A percentile compares a stretch with the other conserved stretches of the same genome.
These are phyloP conservation scores for Hypomyces rosellus DNA, from an alignment of 2,329 filamentous ascomycete genomes.

Conservation along the genomic window DNA sequence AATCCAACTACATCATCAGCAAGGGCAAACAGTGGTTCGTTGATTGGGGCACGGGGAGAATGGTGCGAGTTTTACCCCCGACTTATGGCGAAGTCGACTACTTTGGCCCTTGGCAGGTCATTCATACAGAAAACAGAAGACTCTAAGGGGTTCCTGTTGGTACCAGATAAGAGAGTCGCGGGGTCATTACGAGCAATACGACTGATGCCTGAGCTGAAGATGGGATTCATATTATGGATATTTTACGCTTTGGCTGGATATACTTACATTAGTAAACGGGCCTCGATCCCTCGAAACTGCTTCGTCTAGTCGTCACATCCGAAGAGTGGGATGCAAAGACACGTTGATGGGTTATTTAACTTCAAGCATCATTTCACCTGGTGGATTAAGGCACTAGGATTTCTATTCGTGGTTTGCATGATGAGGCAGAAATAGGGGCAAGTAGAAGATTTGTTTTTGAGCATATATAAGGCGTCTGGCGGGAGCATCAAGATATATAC, in stretches of 20 bases:
- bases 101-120: conserved; percentile 44
- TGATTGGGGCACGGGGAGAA: conserved; percentile 52
- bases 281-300: no score
- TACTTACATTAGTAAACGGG: neutral
- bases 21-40: conserved; percentile 54
- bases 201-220: neutral
- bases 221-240: neutral
- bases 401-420: neutral
- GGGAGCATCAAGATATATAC: conserved; percentile 2
- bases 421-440: neutral
- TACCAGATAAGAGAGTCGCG: neutral
- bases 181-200: neutral
- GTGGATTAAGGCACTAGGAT: neutral
- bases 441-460: neutral
- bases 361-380: neutral
- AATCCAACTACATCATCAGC: conserved; percentile 51
- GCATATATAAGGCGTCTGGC: conserved; percentile 9
- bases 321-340: no score
- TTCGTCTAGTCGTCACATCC: no score
- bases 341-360: neutral
- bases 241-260: neutral
- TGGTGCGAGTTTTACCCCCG: conserved; percentile 48
- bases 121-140: conserved; percentile 43
- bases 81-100: conserved; percentile 47
- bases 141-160: conserved; percentile 25